phyloP scores from a whole-genome alignment of 2,329 filamentous ascomycete species.

The Epichloe gansuensis region DNA sequence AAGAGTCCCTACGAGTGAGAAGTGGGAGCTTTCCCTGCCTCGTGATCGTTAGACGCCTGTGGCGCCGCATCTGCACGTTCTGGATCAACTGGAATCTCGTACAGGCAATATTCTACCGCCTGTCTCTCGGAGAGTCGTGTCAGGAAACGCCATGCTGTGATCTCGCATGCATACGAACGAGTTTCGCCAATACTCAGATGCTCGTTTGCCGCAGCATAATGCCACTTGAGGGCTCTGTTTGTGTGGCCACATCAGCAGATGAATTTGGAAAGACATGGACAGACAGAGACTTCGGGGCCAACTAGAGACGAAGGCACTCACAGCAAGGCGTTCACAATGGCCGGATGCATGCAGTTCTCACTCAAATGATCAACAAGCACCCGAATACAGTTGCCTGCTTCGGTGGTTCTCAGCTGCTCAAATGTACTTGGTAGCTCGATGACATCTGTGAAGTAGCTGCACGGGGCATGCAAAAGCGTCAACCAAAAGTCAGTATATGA shows the following conservation, averaged over 20 bases:
- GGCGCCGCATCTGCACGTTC: conserved; percentile 9
- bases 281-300: background rate
- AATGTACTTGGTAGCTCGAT: conserved; percentile 56
- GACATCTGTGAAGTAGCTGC: conserved; percentile 49
- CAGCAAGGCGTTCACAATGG: conserved; percentile 62
- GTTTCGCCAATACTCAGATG: conserved; percentile 55
- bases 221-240: conserved; percentile 58
- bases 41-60: conserved; percentile 19
- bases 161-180: conserved; percentile 64
- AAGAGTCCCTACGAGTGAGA: conserved; percentile 22
- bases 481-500: background rate
- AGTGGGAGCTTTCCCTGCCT: conserved; percentile 39
- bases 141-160: conserved; percentile 69
- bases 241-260: background rate
- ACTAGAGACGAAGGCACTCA: conserved; percentile 29
- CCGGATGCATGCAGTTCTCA: conserved; percentile 51
- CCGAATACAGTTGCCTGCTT: conserved; percentile 46
- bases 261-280: background rate
- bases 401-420: conserved; percentile 58
- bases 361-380: conserved; percentile 52
- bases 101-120: conserved; percentile 61
- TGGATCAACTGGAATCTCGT: conserved; percentile 48
- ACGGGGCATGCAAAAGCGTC: background rate
- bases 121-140: conserved; percentile 60
- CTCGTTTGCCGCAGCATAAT: conserved; percentile 53